Evolutionary conservation across 345 rosid genomes (phyloP).

Genomic region (Ceriops decandra): DNA sequence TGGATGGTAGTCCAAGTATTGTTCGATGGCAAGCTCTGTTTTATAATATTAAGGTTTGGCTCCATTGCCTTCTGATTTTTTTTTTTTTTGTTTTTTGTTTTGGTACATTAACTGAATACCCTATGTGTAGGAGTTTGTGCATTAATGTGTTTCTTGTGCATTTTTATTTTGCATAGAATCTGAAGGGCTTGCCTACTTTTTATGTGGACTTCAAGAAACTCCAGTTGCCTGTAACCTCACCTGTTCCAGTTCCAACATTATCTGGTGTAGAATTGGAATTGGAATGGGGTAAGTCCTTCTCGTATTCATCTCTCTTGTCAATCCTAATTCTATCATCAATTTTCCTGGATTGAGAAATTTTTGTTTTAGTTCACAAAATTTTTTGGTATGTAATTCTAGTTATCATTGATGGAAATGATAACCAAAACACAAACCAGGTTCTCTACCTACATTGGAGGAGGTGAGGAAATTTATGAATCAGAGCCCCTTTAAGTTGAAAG

Average conservation of each 20-base stretch:
- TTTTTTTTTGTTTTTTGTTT: not conserved
- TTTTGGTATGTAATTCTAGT: conserved; percentile 22
- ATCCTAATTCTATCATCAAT: conserved; percentile 5
- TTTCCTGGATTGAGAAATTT: not conserved
- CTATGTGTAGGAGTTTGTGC: not conserved
- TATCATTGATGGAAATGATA: conserved; percentile 23
- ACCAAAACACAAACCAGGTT: conserved; percentile 56
- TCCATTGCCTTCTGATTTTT: not conserved
- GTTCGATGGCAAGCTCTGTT: conserved; percentile 66
- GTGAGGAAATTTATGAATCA: conserved; percentile 52
- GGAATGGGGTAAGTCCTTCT: conserved; percentile 64
- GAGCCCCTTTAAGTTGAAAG: conserved; percentile 34
- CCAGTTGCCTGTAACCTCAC: conserved; percentile 36
- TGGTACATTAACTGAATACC: not conserved
- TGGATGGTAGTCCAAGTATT: conserved; percentile 30
- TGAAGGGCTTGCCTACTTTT: conserved; percentile 54
- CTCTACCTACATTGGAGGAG: conserved; percentile 59
- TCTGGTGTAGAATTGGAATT: conserved; percentile 36
- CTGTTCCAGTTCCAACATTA: conserved; percentile 35
- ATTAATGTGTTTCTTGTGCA: conserved; percentile 1
- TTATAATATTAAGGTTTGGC: conserved; percentile 56
- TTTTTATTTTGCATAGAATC: conserved; percentile 33
- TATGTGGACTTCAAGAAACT: conserved; percentile 57
- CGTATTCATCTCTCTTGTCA: not conserved
- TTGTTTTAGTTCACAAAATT: not conserved